These are phyloP conservation scores for Ogataea pini DNA, from an alignment of 805 yeast genomes.

Conservation along the genomic window DNA sequence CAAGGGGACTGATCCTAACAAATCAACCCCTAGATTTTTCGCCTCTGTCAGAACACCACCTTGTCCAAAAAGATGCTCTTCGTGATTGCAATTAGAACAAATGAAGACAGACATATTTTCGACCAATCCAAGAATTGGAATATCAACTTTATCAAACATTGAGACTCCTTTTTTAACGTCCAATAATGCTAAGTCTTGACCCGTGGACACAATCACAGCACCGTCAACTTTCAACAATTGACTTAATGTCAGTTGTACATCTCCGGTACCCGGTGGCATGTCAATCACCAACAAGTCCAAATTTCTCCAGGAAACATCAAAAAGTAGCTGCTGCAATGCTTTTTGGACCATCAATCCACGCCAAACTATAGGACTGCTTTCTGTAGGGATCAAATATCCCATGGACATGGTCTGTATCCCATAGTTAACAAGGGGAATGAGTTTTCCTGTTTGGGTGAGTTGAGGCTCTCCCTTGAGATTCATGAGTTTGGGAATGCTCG, in stretches of 20 bases:
- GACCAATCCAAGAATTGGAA: conserved; percentile 74
- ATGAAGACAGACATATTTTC: conserved; percentile 79
- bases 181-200: conserved; percentile 79
- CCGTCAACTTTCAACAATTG: conserved; percentile 78
- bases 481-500: conserved; percentile 74
- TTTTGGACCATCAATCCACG: conserved; percentile 86
- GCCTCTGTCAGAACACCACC: conserved; percentile 59
- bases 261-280: conserved; percentile 94
- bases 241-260: conserved; percentile 78
- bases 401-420: conserved; percentile 86
- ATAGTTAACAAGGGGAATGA: conserved; percentile 68
- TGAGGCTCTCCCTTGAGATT: conserved; percentile 71
- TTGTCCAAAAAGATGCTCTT: conserved; percentile 71
- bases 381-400: conserved; percentile 73
- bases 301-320: conserved; percentile 73
- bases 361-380: conserved; percentile 77
- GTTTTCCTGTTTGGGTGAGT: conserved; percentile 48
- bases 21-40: conserved; percentile 44
- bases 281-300: conserved; percentile 74
- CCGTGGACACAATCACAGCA: conserved; percentile 80
- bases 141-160: conserved; percentile 70
- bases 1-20: conserved; percentile 70
- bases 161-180: conserved; percentile 81
- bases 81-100: conserved; percentile 77
- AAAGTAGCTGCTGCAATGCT: conserved; percentile 79